A percentile compares a stretch with the other conserved stretches of the same genome.
phyloP scores from a whole-genome alignment of 257 asterid genomes.

The Mentha longifolia region DNA sequence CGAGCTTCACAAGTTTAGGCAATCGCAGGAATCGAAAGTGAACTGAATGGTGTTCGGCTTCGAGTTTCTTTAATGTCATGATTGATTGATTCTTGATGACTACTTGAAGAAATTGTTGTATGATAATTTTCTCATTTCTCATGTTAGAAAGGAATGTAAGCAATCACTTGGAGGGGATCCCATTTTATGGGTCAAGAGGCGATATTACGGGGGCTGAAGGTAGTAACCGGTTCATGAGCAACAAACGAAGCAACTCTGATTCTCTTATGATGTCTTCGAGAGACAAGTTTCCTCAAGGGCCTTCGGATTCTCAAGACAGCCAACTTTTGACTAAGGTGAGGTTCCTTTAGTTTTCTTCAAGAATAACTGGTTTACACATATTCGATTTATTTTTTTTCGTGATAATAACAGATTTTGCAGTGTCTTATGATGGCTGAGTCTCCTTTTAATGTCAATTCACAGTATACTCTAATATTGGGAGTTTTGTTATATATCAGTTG shows the following conservation, averaged over 20 bases:
- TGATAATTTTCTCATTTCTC: conserved; percentile 44
- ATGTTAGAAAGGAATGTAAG: conserved; percentile 68
- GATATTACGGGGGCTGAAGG: conserved; percentile 62
- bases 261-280: conserved; percentile 65
- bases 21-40: conserved; percentile 5
- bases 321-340: conserved; percentile 76
- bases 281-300: conserved; percentile 61
- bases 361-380: background rate
- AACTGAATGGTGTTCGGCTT: conserved; percentile 8
- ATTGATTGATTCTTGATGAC: conserved; percentile 22
- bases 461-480: conserved; percentile 42
- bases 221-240: conserved; percentile 59
- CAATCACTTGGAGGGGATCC: conserved; percentile 78
- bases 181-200: conserved; percentile 74
- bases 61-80: conserved; percentile 13
- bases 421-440: conserved; percentile 11
- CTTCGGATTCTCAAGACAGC: conserved; percentile 64
- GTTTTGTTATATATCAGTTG: conserved; percentile 66
- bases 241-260: conserved; percentile 79
- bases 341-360: background rate
- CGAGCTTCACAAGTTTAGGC: background rate
- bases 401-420: background rate
- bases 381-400: conserved; percentile 3
- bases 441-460: conserved; percentile 24
- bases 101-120: conserved; percentile 30